Evolutionary conservation across 202 grass and related monocot species (phyloP).

Genomic region (Eragrostis tef): DNA sequence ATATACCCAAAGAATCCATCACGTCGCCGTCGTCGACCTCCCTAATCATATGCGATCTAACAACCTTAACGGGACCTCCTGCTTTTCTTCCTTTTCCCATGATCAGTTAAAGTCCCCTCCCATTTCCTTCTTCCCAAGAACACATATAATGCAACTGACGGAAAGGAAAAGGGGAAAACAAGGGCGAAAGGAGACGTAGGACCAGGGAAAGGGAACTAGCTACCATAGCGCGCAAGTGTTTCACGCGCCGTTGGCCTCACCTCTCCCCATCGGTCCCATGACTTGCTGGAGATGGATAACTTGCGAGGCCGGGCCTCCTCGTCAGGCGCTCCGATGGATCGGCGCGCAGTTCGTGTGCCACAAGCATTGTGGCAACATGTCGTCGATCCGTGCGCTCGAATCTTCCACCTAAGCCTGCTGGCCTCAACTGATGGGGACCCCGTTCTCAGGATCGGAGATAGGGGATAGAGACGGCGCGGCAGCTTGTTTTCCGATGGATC

Average conservation of each 20-base stretch:
- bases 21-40: background rate
- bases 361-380: conserved; percentile 45
- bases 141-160: background rate
- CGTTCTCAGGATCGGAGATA: background rate
- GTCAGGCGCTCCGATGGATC: background rate
- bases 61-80: conserved; percentile 31
- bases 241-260: background rate
- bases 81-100: background rate
- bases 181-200: background rate
- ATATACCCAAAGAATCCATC: background rate
- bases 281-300: conserved; percentile 33
- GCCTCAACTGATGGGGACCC: background rate
- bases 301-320: conserved; percentile 43
- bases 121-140: background rate
- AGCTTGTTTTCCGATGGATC: background rate
- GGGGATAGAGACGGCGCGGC: conserved; percentile 28
- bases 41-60: conserved; percentile 45
- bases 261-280: background rate
- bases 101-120: background rate
- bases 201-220: background rate
- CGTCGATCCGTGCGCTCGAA: conserved; percentile 20
- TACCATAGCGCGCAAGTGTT: background rate
- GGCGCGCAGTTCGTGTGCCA: conserved; percentile 28
- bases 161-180: background rate
- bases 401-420: conserved; percentile 38